Evolutionary conservation across 2,329 filamentous ascomycete species (phyloP).

Genomic region (Colletotrichum tropicicola): DNA sequence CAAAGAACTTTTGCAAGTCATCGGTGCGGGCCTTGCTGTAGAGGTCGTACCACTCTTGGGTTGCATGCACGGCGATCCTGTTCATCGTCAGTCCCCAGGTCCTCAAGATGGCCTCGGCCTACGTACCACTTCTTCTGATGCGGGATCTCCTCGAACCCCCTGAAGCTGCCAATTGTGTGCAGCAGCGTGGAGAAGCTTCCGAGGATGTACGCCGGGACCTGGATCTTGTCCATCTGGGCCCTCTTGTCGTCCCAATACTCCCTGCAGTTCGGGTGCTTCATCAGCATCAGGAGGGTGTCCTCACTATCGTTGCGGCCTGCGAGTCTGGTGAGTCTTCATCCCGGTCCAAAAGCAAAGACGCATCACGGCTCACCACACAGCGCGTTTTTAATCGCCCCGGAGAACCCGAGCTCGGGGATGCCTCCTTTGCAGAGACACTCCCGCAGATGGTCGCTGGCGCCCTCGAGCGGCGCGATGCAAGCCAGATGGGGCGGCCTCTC

Average conservation of each 20-base stretch:
- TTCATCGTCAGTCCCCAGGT: not conserved
- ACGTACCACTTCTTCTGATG: slow-evolving; percentile 17
- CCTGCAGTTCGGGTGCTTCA: not conserved
- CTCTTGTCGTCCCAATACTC: slow-evolving; percentile 14
- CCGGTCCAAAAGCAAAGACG: too few species aligned
- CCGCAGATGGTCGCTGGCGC: not conserved
- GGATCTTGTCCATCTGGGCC: not conserved
- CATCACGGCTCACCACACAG: not conserved
- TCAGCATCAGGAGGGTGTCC: not conserved
- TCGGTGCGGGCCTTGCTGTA: slow-evolving; percentile 32
- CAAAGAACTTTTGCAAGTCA: slow-evolving; percentile 35
- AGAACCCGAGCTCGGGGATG: not conserved
- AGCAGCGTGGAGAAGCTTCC: slow-evolving; percentile 5
- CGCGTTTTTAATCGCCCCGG: not conserved
- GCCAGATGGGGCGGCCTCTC: slow-evolving; percentile 7
- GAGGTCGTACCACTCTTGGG: slow-evolving; percentile 41
- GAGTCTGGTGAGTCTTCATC: too few species aligned
- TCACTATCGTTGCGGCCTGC: not conserved
- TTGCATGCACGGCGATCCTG: slow-evolving; percentile 31
- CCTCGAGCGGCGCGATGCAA: slow-evolving; percentile 5
- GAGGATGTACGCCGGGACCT: not conserved
- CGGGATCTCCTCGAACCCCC: slow-evolving; percentile 9
- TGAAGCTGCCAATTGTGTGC: slow-evolving; percentile 8
- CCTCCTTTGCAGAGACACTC: not conserved
- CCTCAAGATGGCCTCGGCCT: too few species aligned